Percentiles rank a stretch among this genome's conserved stretches.
Conservation (phyloP, 805 yeast species). For the Hanseniaspora osmophila region DNA sequence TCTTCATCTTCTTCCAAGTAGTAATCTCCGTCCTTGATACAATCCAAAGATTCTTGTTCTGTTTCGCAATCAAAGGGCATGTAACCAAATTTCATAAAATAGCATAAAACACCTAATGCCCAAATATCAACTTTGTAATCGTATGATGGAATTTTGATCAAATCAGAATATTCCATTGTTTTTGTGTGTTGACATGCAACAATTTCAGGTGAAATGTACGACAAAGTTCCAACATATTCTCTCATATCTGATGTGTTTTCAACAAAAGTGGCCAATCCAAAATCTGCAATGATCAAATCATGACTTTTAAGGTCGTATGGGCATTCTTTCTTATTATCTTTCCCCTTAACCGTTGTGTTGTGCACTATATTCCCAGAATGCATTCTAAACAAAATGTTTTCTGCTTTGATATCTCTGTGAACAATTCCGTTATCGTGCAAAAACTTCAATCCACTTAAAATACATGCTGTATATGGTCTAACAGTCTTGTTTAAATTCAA, state of each 20-base stretch:
- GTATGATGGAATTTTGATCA: conserved; percentile 25
- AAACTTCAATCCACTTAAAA: conserved; percentile 42
- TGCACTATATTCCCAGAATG: conserved; percentile 5
- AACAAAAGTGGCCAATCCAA: conserved; percentile 46
- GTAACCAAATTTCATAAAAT: conserved; percentile 59
- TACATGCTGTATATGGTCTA: conserved; percentile 32
- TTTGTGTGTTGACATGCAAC: conserved; percentile 25
- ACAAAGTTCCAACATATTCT: conserved; percentile 53
- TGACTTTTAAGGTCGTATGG: conserved; percentile 30
- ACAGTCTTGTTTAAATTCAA: conserved; percentile 35
- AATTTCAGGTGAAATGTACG: conserved; percentile 67
- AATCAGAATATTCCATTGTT: conserved; percentile 9
- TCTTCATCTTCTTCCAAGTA: conserved; percentile 48
- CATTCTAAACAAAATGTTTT: conserved; percentile 41
- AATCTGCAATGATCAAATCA: conserved; percentile 26
- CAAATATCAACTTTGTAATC: conserved; percentile 52
- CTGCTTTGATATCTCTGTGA: conserved; percentile 64
- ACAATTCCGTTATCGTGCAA: conserved; percentile 46
- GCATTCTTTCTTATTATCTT: conserved; percentile 20
- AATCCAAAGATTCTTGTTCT: conserved; percentile 51
- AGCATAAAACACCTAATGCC: conserved; percentile 63
- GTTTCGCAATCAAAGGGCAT: conserved; percentile 68
- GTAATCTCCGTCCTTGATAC: conserved; percentile 45
- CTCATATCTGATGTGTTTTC: conserved; percentile 23
- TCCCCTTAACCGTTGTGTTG: no score